Conservation (phyloP, 2,329 filamentous ascomycete species). For the Aspergillus phoenicis region DNA sequence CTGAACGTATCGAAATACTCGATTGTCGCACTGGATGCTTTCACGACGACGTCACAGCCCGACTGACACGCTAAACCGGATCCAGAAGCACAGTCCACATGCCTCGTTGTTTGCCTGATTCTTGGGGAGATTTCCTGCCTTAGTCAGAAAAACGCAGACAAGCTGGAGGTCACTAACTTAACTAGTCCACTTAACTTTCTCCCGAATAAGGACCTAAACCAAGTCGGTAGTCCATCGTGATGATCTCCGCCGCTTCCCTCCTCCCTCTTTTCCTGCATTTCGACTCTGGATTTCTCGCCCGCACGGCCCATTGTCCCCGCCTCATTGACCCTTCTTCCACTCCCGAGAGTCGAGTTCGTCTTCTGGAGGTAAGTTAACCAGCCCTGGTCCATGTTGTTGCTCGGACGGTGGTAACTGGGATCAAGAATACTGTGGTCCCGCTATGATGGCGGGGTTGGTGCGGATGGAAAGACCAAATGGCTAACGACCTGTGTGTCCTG, state of each 20-base stretch:
- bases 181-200: neutral
- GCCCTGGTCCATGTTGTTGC: neutral
- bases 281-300: neutral
- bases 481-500: neutral
- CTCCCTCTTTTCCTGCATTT: constrained; percentile 4
- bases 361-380: constrained; percentile 5
- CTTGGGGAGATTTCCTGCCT: constrained; percentile 8
- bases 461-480: neutral
- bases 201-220: neutral
- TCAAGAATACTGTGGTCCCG: neutral
- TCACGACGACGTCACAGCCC: constrained; percentile 36
- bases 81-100: constrained; percentile 14
- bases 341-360: neutral
- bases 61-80: constrained; percentile 18
- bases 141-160: neutral
- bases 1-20: neutral
- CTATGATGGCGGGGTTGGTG: neutral
- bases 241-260: constrained; percentile 3
- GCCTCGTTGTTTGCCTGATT: neutral
- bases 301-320: constrained; percentile 3
- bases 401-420: neutral
- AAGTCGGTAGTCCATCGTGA: neutral
- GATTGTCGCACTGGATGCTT: constrained; percentile 16
- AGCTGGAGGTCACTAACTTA: neutral
- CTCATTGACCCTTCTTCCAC: constrained; percentile 3